A percentile compares a stretch with the other conserved stretches of the same genome.
These are phyloP conservation scores for Hypoxylon trugodes DNA, from an alignment of 495 filamentous ascomycete genomes.

Conservation along the genomic window DNA sequence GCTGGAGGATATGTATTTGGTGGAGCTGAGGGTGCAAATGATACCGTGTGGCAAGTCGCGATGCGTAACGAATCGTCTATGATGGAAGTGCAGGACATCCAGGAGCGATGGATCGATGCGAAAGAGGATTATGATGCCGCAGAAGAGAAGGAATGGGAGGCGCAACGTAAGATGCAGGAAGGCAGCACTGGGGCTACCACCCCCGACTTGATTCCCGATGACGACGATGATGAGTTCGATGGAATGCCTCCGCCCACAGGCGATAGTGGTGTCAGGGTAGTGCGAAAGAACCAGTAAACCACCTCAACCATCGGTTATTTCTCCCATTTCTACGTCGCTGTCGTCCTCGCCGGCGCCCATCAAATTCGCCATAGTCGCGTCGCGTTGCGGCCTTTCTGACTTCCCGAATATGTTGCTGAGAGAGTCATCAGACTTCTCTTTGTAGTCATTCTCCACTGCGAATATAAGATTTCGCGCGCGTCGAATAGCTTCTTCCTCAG, in stretches of 20 bases:
- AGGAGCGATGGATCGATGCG: conserved; percentile 92
- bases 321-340: conserved; percentile 59
- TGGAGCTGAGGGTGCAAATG: conserved; percentile 87
- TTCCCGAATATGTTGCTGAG: conserved; percentile 54
- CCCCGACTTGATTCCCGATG: conserved; percentile 43
- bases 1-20: conserved; percentile 95
- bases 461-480: conserved; percentile 76
- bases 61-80: conserved; percentile 84
- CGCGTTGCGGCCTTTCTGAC: conserved; percentile 39
- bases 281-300: conserved; percentile 52
- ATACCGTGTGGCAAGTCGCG: conserved; percentile 92
- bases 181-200: conserved; percentile 38
- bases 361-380: conserved; percentile 54
- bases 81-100: conserved; percentile 85
- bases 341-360: conserved; percentile 54
- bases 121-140: conserved; percentile 87
- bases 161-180: conserved; percentile 50
- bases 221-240: conserved; percentile 48
- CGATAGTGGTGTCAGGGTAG: conserved; percentile 52
- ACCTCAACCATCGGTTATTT: conserved; percentile 47
- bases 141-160: conserved; percentile 76
- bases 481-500: conserved; percentile 85
- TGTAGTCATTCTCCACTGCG: conserved; percentile 60
- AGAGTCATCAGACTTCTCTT: conserved; percentile 44
- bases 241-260: conserved; percentile 41